Conservation (phyloP, 176 grass and related monocot species). For the Aegilops speltoides region DNA sequence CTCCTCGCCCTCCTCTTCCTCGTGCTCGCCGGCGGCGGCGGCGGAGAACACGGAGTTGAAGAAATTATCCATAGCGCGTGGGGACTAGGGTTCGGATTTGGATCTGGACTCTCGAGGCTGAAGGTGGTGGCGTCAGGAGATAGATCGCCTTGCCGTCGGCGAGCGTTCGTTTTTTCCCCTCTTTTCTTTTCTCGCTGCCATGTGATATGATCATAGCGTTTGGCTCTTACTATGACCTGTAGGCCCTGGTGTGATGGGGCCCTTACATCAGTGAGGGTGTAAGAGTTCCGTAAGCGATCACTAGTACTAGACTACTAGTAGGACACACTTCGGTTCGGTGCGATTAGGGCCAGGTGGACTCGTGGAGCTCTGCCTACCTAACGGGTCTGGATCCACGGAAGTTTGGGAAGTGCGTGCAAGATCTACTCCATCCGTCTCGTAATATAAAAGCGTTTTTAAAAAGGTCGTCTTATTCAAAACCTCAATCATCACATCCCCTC, state of each 20-base stretch:
- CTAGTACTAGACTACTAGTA: no score
- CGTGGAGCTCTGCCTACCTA: neutral
- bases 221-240: neutral
- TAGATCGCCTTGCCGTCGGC: constrained; percentile 18
- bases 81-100: constrained; percentile 27
- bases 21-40: constrained; percentile 15
- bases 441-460: no score
- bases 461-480: no score
- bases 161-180: neutral
- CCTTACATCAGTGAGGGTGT: neutral
- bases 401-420: neutral
- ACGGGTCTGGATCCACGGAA: neutral
- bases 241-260: neutral
- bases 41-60: constrained; percentile 63
- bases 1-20: constrained; percentile 9
- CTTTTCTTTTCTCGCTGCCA: neutral
- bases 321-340: no score
- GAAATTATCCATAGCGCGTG: constrained; percentile 59
- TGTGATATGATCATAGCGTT: neutral
- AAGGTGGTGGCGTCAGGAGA: neutral
- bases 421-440: no score
- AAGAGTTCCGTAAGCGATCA: neutral
- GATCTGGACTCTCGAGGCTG: constrained; percentile 12
- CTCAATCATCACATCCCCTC: no score
- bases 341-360: neutral